phyloP scores from a whole-genome alignment of 805 yeast genomes.

The Spathaspora hagerdaliae region DNA sequence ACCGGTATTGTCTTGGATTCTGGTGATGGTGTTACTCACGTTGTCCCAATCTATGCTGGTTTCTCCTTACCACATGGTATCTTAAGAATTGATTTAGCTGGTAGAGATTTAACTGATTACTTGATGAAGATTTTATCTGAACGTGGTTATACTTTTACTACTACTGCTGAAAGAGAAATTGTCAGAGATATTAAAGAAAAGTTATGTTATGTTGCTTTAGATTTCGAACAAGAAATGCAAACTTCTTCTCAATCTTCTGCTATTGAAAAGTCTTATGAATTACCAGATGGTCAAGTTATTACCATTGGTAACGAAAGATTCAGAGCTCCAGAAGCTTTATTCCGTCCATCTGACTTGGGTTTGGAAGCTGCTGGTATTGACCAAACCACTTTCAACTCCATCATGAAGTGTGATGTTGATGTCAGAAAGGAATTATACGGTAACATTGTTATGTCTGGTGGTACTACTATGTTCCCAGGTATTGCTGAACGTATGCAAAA shows the following conservation, averaged over 20 bases:
- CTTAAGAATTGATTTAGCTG: slow-evolving; percentile 97
- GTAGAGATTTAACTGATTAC: slow-evolving; percentile 99
- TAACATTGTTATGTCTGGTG: slow-evolving; percentile 99
- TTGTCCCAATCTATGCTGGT: slow-evolving; percentile 99
- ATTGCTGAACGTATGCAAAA: slow-evolving; percentile 99
- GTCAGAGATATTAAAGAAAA: slow-evolving; percentile 94
- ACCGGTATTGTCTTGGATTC: slow-evolving; percentile 99
- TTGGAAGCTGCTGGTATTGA: slow-evolving; percentile 98
- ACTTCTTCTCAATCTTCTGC: slow-evolving; percentile 98
- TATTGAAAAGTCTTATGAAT: slow-evolving; percentile 97
- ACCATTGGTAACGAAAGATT: slow-evolving; percentile 99
- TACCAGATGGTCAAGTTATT: slow-evolving; percentile 99
- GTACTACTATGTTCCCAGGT: slow-evolving; percentile 99
- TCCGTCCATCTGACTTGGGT: slow-evolving; percentile 93
- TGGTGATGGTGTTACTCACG: slow-evolving; percentile 99
- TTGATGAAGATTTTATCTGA: slow-evolving; percentile 97
- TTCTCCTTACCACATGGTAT: slow-evolving; percentile 99
- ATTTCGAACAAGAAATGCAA: slow-evolving; percentile 99
- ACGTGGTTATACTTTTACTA: slow-evolving; percentile 98
- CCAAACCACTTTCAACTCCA: slow-evolving; percentile 92
- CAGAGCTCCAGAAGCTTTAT: slow-evolving; percentile 99
- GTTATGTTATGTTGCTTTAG: slow-evolving; percentile 97
- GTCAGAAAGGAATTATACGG: slow-evolving; percentile 98
- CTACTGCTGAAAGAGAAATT: slow-evolving; percentile 99
- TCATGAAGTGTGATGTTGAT: slow-evolving; percentile 98